Conservation (phyloP, 768 basidiomycete species). For the Rhodotorula taiwanensis region DNA sequence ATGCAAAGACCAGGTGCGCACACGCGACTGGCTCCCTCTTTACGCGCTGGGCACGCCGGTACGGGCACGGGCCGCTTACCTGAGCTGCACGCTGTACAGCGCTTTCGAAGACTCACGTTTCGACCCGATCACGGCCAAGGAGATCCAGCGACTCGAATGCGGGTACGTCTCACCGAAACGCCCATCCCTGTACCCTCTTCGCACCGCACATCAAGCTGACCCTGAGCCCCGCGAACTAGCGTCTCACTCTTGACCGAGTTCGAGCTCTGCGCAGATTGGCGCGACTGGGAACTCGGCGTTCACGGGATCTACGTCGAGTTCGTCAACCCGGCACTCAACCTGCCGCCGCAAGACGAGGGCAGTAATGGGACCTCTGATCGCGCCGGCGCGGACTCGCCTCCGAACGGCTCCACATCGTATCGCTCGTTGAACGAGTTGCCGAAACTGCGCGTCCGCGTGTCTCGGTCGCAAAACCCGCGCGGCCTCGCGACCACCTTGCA, state of each 20-base stretch:
- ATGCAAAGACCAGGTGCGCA: conserved; percentile 65
- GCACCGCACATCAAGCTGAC: too few species aligned
- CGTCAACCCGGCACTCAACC: conserved; percentile 61
- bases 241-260: conserved; percentile 91
- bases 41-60: too few species aligned
- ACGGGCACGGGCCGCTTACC: too few species aligned
- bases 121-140: conserved; percentile 63
- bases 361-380: too few species aligned
- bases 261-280: conserved; percentile 70
- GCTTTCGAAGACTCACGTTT: conserved; percentile 86
- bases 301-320: conserved; percentile 91
- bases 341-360: conserved; percentile 36
- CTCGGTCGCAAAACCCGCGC: conserved; percentile 12
- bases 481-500: conserved; percentile 56
- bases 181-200: too few species aligned
- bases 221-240: conserved; percentile 47
- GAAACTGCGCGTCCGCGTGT: conserved; percentile 7
- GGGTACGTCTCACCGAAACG: conserved; percentile 53
- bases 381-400: too few species aligned
- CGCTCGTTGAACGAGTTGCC: conserved; percentile 31
- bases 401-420: conserved; percentile 46
- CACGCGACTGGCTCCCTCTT: background rate
- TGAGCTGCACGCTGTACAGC: conserved; percentile 41
- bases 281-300: conserved; percentile 85
- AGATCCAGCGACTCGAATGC: conserved; percentile 78